These are phyloP conservation scores for Fusarium tanahbumbuense DNA, from an alignment of 2,329 filamentous ascomycete species.

Conservation along the genomic window DNA sequence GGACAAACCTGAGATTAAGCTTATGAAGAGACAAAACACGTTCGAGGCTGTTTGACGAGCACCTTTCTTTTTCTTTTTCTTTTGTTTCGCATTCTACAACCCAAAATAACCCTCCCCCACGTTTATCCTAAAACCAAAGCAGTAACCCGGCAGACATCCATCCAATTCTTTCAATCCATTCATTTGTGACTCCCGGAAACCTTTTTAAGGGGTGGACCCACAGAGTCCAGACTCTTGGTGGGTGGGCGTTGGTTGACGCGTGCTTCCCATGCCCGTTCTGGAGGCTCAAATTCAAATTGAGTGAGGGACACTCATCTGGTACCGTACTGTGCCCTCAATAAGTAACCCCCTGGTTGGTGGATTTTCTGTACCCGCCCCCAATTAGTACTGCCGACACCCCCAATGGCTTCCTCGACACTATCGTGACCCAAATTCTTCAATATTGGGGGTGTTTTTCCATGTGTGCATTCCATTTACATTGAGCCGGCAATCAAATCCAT, in stretches of 20 bases:
- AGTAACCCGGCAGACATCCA: constrained; percentile 23
- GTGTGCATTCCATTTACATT: not conserved
- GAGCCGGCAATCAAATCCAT: constrained; percentile 19
- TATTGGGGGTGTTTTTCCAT: constrained; percentile 35
- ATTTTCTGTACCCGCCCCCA: constrained; percentile 44
- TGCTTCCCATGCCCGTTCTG: not conserved
- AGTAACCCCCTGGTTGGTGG: constrained; percentile 36
- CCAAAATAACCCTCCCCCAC: constrained; percentile 7
- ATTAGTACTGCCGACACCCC: constrained; percentile 30
- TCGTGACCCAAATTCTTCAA: constrained; percentile 29
- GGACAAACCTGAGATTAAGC: constrained; percentile 14
- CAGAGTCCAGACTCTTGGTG: constrained; percentile 24
- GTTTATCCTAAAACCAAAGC: constrained; percentile 15
- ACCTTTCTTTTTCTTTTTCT: not conserved
- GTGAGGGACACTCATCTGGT: constrained; percentile 20
- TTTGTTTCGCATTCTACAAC: not conserved
- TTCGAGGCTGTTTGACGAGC: not conserved
- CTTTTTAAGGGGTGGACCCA: constrained; percentile 26
- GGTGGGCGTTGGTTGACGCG: constrained; percentile 21
- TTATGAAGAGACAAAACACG: constrained; percentile 2
- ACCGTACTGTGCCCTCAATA: not conserved
- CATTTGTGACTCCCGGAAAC: constrained; percentile 31
- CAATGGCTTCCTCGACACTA: constrained; percentile 27
- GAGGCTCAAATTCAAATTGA: constrained; percentile 31
- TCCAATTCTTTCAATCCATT: constrained; percentile 9